phyloP scores from a whole-genome alignment of 495 filamentous ascomycete genomes.

The Penicillium malachiteum region DNA sequence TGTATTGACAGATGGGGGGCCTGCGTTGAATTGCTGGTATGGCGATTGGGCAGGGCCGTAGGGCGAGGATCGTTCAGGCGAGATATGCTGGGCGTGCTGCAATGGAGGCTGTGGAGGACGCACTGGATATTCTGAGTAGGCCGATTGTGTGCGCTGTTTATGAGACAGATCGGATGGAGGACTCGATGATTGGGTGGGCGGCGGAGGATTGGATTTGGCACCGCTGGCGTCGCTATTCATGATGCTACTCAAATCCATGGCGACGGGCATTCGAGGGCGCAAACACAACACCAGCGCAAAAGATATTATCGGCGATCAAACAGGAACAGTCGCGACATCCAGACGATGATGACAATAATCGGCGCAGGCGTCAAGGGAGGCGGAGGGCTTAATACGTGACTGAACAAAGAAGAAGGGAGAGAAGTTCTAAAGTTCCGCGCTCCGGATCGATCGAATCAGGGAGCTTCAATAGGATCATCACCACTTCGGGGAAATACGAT shows the following conservation, averaged over 20 bases:
- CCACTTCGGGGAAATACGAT: constrained; percentile 15
- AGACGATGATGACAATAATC: constrained; percentile 9
- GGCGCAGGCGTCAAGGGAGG: constrained; percentile 13
- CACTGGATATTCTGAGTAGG: constrained; percentile 29
- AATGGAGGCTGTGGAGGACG: constrained; percentile 44
- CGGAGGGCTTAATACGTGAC: constrained; percentile 13
- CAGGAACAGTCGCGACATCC: constrained; percentile 24
- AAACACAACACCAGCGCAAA: constrained; percentile 25
- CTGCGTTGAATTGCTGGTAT: constrained; percentile 43
- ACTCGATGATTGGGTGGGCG: constrained; percentile 26
- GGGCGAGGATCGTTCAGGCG: constrained; percentile 41
- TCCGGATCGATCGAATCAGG: constrained; percentile 20
- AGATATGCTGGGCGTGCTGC: constrained; percentile 39
- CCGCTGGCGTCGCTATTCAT: constrained; percentile 50
- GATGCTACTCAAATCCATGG: constrained; percentile 57
- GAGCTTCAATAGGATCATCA: constrained; percentile 17
- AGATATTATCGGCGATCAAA: constrained; percentile 14
- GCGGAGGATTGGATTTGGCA: constrained; percentile 28
- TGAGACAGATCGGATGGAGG: constrained; percentile 25
- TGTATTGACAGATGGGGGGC: constrained; percentile 31
- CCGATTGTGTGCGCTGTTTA: constrained; percentile 31
- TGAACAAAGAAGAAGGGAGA: constrained; percentile 27
- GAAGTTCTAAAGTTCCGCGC: constrained; percentile 20
- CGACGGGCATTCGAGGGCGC: constrained; percentile 22
- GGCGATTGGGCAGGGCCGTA: constrained; percentile 46